phyloP scores from a whole-genome alignment of 495 filamentous ascomycete species.

The Aspergillus bertholletiae region DNA sequence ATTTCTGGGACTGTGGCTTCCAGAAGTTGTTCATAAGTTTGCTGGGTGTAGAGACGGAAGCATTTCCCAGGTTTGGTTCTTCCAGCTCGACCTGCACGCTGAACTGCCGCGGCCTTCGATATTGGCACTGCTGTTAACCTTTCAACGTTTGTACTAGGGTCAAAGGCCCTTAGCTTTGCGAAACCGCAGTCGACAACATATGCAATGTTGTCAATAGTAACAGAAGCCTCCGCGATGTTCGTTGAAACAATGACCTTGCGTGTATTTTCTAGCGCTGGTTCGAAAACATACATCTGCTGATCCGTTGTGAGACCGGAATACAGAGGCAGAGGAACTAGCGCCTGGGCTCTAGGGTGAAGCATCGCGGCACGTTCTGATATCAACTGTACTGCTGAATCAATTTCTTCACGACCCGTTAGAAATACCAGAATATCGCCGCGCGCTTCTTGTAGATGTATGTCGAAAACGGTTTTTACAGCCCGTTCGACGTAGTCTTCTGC shows the following conservation, averaged over 20 bases:
- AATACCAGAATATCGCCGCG: constrained; percentile 92
- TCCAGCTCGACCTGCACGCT: constrained; percentile 88
- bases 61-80: constrained; percentile 93
- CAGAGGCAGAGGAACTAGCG: constrained; percentile 75
- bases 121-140: constrained; percentile 82
- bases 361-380: constrained; percentile 74
- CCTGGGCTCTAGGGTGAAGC: constrained; percentile 66
- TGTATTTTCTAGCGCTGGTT: constrained; percentile 76
- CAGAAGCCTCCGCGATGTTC: constrained; percentile 93
- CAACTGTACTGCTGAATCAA: constrained; percentile 73
- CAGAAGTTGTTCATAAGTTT: constrained; percentile 62
- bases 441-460: constrained; percentile 83
- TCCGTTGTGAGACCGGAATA: constrained; percentile 88
- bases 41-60: constrained; percentile 87
- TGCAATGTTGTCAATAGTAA: constrained; percentile 90
- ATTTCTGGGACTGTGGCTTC: constrained; percentile 85
- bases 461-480: constrained; percentile 83
- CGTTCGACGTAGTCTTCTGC: constrained; percentile 86
- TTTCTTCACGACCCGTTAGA: constrained; percentile 90
- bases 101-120: constrained; percentile 89
- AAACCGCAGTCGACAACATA: constrained; percentile 93
- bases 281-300: constrained; percentile 90
- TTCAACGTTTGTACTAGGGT: constrained; percentile 85
- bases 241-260: constrained; percentile 92
- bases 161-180: constrained; percentile 86